Evolutionary conservation across 106 monocot genomes (phyloP).

Genomic region (Dendrobium catenatum): DNA sequence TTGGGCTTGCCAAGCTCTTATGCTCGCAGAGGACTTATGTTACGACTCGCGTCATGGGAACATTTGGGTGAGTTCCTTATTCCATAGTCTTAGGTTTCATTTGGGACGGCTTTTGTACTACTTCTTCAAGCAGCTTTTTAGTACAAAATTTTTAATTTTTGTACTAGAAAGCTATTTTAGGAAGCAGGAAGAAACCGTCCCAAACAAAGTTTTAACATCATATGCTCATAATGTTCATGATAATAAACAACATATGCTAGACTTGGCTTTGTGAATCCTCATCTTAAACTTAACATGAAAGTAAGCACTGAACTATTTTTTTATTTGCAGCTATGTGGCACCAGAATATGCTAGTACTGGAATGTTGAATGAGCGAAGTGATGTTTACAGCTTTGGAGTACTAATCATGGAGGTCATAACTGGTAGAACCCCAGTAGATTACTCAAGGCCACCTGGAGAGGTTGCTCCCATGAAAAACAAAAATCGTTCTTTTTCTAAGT

Average conservation of each 20-base stretch:
- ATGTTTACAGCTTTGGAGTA: conserved; percentile 55
- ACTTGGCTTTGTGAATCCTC: background rate
- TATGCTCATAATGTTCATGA: too few relatives aligned
- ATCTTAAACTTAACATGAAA: background rate
- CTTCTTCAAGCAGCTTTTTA: too few relatives aligned
- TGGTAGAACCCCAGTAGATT: conserved; percentile 47
- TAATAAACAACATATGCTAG: too few relatives aligned
- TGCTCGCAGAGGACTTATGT: conserved; percentile 33
- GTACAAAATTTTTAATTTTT: too few relatives aligned
- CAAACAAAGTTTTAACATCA: too few relatives aligned
- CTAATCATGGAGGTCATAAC: conserved; percentile 52
- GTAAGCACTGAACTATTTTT: too few relatives aligned
- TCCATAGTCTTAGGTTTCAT: too few relatives aligned
- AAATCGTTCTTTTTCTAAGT: background rate
- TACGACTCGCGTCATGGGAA: conserved; percentile 52
- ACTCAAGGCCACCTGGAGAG: conserved; percentile 40
- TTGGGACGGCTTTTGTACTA: too few relatives aligned
- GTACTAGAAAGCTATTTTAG: too few relatives aligned
- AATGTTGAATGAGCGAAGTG: conserved; percentile 56
- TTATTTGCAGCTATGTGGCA: conserved; percentile 39
- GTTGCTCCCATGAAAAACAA: conserved; percentile 11
- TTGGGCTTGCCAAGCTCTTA: conserved; percentile 43
- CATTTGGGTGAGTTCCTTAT: conserved; percentile 31
- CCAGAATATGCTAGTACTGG: conserved; percentile 57
- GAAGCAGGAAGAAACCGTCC: too few relatives aligned